Evolutionary conservation across 2,329 filamentous ascomycete genomes (phyloP).

Genomic region (Hypoxylon sp.): DNA sequence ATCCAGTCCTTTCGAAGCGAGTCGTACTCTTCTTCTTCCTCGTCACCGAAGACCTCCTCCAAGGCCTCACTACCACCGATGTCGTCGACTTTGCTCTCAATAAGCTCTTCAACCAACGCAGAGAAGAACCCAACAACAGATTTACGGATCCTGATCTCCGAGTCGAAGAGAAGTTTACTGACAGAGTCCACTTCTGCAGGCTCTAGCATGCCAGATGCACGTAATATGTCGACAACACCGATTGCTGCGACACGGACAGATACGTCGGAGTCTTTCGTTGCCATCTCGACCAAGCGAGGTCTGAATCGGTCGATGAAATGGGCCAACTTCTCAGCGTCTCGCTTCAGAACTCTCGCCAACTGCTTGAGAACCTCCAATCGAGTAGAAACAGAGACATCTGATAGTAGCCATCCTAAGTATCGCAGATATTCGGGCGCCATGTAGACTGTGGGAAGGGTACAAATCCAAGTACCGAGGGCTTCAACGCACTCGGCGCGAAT

Average conservation of each 20-base stretch:
- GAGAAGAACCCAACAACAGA: slow-evolving; percentile 91
- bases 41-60: slow-evolving; percentile 75
- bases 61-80: slow-evolving; percentile 81
- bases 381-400: slow-evolving; percentile 77
- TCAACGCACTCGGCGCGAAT: slow-evolving; percentile 90
- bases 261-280: slow-evolving; percentile 82
- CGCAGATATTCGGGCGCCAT: slow-evolving; percentile 90
- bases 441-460: slow-evolving; percentile 83
- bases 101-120: slow-evolving; percentile 83
- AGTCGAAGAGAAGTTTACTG: slow-evolving; percentile 88
- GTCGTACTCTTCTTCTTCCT: slow-evolving; percentile 78
- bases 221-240: slow-evolving; percentile 80
- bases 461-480: slow-evolving; percentile 89
- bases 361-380: slow-evolving; percentile 89
- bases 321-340: slow-evolving; percentile 82
- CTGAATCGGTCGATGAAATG: slow-evolving; percentile 95
- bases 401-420: slow-evolving; percentile 95
- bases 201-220: slow-evolving; percentile 86
- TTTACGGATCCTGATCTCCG: slow-evolving; percentile 83
- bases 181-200: slow-evolving; percentile 90
- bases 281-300: slow-evolving; percentile 89
- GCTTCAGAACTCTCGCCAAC: slow-evolving; percentile 79
- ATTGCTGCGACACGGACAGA: slow-evolving; percentile 83
- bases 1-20: slow-evolving; percentile 85
- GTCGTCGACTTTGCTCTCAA: slow-evolving; percentile 81